These are phyloP conservation scores for Apiospora phragmitis DNA, from an alignment of 2,329 filamentous ascomycete genomes.

Conservation along the genomic window DNA sequence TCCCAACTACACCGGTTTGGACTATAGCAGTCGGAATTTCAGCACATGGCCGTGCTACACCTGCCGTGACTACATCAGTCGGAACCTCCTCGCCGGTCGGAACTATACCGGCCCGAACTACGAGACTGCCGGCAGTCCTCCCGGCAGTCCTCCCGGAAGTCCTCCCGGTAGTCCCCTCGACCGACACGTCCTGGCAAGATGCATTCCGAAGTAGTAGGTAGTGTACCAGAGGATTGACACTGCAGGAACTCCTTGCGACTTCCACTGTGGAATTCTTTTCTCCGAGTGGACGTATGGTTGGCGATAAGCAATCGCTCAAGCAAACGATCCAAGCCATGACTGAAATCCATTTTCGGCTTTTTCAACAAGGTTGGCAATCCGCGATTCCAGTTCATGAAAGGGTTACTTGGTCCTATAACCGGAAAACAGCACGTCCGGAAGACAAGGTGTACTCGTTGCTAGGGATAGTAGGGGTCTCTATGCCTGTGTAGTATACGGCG, in stretches of 20 bases:
- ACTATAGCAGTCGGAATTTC: neutral
- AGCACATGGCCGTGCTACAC: neutral
- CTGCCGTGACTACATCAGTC: neutral
- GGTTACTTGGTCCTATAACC: neutral
- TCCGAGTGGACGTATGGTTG: neutral
- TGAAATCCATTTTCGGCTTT: neutral
- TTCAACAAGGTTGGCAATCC: neutral
- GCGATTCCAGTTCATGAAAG: neutral
- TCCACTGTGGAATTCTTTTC: neutral
- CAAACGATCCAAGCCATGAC: neutral
- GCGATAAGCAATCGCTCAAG: neutral
- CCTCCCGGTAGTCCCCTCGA: neutral
- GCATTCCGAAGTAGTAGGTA: neutral
- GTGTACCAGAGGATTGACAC: slow-evolving; percentile 5
- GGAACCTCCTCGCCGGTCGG: neutral
- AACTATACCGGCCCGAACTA: neutral
- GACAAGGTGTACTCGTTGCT: slow-evolving; percentile 7
- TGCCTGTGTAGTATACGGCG: slow-evolving; percentile 7
- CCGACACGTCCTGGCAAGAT: neutral
- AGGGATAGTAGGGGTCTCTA: neutral
- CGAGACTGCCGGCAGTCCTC: neutral
- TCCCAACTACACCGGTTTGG: neutral
- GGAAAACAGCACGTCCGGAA: neutral
- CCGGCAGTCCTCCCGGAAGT: neutral
- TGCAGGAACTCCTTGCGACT: slow-evolving; percentile 4